Conservation (phyloP, 148 eudicot genomes). For the Chenopodium berlandieri region DNA sequence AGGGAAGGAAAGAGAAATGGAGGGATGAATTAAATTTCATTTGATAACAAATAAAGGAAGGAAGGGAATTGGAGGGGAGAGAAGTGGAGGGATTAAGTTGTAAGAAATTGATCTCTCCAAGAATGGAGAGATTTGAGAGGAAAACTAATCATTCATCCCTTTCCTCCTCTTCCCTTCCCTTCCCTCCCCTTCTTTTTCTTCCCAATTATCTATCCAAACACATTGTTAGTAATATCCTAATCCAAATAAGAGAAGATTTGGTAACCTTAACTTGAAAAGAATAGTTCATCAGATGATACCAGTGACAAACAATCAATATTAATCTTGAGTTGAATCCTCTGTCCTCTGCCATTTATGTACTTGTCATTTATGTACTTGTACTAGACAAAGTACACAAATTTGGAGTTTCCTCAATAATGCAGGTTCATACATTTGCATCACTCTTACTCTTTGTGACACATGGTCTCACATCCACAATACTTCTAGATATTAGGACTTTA, state of each 20-base stretch:
- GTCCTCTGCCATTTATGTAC: not conserved
- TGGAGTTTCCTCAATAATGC: not conserved
- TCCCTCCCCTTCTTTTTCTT: no score
- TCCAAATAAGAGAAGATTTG: not conserved
- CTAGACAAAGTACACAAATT: not conserved
- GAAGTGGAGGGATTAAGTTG: no score
- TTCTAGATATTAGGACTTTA: not conserved
- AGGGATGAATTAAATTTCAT: no score
- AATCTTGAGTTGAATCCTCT: not conserved
- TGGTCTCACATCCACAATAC: not conserved
- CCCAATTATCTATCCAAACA: no score
- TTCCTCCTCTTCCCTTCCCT: no score
- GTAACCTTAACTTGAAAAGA: not conserved
- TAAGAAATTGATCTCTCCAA: no score
- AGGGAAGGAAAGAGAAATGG: no score
- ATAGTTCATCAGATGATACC: not conserved
- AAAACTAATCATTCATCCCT: no score
- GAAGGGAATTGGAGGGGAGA: no score
- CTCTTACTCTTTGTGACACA: constrained; percentile 1
- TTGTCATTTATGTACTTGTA: not conserved
- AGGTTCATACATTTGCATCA: not conserved
- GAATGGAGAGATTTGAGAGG: no score
- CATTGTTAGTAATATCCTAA: not conserved
- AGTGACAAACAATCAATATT: not conserved
- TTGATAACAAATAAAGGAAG: no score